These are phyloP conservation scores for Crithidia bombi DNA, from an alignment of 208 protist genomes.

Conservation along the genomic window DNA sequence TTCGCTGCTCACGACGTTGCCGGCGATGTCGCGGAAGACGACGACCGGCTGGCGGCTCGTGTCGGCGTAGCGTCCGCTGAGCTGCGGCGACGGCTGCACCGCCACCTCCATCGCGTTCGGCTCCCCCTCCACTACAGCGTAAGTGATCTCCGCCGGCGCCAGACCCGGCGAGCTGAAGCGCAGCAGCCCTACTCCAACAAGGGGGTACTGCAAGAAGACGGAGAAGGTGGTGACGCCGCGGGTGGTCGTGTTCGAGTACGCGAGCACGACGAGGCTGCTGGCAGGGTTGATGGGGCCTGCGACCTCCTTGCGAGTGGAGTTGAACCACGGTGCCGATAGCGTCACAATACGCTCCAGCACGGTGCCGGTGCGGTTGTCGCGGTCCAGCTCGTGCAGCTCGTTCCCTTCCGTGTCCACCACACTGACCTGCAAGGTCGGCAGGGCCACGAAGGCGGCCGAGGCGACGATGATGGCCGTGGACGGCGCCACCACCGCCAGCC, in stretches of 20 bases:
- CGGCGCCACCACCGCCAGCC: conserved; percentile 15
- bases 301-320: conserved; percentile 41
- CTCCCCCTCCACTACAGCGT: conserved; percentile 40
- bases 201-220: conserved; percentile 44
- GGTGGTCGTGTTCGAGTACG: conserved; percentile 48
- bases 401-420: conserved; percentile 45
- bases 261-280: conserved; percentile 35
- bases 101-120: conserved; percentile 31
- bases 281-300: conserved; percentile 21
- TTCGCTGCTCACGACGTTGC: conserved; percentile 35
- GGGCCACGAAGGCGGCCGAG: conserved; percentile 23
- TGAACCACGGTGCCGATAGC: conserved; percentile 37
- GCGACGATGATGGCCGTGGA: conserved; percentile 1
- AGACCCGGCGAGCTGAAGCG: conserved; percentile 27
- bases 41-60: conserved; percentile 37
- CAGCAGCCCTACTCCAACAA: conserved; percentile 37
- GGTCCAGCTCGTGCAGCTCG: conserved; percentile 41
- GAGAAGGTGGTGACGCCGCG: conserved; percentile 38
- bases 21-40: conserved; percentile 38
- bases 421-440: conserved; percentile 28
- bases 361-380: background rate
- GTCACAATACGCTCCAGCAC: conserved; percentile 34
- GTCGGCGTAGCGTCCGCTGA: conserved; percentile 23
- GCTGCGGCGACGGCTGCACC: conserved; percentile 31
- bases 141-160: conserved; percentile 9